Percentiles rank a stretch among this genome's conserved stretches.
Conservation (phyloP, 1,284 basidiomycete genomes). For the Melampsora larici-populina region DNA sequence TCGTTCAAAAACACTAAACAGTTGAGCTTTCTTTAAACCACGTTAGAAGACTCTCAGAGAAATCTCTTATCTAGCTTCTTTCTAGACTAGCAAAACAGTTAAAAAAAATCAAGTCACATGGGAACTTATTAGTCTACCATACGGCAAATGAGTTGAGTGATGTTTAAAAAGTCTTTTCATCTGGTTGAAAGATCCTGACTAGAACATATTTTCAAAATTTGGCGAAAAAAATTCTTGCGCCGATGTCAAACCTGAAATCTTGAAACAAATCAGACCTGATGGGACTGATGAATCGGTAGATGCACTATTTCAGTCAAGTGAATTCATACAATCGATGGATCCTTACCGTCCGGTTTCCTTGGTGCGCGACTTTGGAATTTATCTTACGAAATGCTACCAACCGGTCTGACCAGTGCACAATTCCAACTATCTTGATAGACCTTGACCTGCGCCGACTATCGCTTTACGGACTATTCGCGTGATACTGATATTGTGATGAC, state of each 20-base stretch:
- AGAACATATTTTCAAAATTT: no score
- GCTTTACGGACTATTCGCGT: constrained; percentile 29
- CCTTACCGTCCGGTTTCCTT: constrained; percentile 34
- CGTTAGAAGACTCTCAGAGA: neutral
- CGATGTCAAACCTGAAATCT: neutral
- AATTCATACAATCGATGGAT: constrained; percentile 22
- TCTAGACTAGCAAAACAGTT: neutral
- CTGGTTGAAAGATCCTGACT: no score
- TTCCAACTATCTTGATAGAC: constrained; percentile 11
- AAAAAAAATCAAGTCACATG: neutral
- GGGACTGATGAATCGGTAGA: neutral
- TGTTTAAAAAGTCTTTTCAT: no score
- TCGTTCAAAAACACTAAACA: constrained; percentile 13
- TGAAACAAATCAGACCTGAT: constrained; percentile 17
- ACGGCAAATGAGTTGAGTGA: constrained; percentile 31
- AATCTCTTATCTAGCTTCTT: neutral
- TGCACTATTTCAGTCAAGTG: neutral
- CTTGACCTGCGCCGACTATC: constrained; percentile 37
- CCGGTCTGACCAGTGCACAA: neutral
- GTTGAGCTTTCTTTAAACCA: constrained; percentile 16
- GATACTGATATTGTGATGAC: constrained; percentile 31
- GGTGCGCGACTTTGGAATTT: neutral
- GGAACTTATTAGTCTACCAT: constrained; percentile 31
- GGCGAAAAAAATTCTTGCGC: neutral
- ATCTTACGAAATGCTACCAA: neutral